Conservation (phyloP, 2,329 filamentous ascomycete species). For the Talaromyces sp. region DNA sequence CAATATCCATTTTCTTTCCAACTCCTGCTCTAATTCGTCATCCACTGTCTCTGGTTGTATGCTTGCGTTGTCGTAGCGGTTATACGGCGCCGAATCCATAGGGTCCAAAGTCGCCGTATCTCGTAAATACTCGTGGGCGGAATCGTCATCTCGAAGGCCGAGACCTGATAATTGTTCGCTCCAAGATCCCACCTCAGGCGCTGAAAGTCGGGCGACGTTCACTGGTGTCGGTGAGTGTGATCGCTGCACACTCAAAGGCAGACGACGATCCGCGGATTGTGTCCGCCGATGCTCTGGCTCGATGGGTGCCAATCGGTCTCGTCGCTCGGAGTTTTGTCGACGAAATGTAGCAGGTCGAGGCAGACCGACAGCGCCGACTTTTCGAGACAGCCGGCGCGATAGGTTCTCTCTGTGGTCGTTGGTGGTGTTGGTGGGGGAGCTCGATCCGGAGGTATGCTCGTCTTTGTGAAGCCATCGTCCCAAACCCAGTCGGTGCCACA, state of each 20-base stretch:
- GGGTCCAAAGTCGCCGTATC: slow-evolving; percentile 19
- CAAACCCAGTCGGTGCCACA: slow-evolving; percentile 47
- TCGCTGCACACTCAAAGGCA: slow-evolving; percentile 45
- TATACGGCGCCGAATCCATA: slow-evolving; percentile 25
- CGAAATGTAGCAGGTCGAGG: slow-evolving; percentile 77
- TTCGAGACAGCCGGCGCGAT: slow-evolving; percentile 38
- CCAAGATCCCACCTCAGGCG: slow-evolving; percentile 43
- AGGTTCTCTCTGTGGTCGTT: slow-evolving; percentile 26
- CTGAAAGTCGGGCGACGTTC: slow-evolving; percentile 38
- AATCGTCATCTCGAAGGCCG: slow-evolving; percentile 34
- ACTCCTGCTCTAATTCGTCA: slow-evolving; percentile 67
- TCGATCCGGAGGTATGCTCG: slow-evolving; percentile 37
- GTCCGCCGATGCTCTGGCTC: slow-evolving; percentile 65
- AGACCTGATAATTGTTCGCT: slow-evolving; percentile 30
- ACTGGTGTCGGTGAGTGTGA: slow-evolving; percentile 42
- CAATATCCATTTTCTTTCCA: slow-evolving; percentile 88
- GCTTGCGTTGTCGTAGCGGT: slow-evolving; percentile 10
- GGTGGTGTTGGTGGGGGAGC: slow-evolving; percentile 24
- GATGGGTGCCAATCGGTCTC: slow-evolving; percentile 68
- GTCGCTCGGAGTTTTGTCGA: slow-evolving; percentile 76
- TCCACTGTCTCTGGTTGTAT: slow-evolving; percentile 11
- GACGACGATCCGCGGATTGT: slow-evolving; percentile 56
- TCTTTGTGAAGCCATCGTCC: slow-evolving; percentile 43
- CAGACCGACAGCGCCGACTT: slow-evolving; percentile 68
- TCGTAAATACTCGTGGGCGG: slow-evolving; percentile 31